These are phyloP conservation scores for Aphanoascus verrucosus DNA, from an alignment of 2,329 filamentous ascomycete species.

Conservation along the genomic window DNA sequence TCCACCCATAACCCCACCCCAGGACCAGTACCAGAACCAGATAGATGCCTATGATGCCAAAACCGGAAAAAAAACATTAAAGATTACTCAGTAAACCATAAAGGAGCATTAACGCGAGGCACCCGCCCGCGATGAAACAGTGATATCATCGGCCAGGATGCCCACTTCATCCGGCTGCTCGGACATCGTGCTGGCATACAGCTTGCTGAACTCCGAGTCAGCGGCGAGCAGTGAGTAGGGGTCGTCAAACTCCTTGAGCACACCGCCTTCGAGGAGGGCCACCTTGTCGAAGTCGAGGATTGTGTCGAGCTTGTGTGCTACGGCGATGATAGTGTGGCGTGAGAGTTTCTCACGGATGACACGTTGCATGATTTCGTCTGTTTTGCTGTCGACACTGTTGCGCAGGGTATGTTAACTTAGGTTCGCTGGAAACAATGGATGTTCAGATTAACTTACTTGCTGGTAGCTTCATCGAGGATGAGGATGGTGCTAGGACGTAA, in stretches of 20 bases:
- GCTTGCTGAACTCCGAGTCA: slow-evolving; percentile 29
- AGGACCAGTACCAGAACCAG: not conserved
- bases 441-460: slow-evolving; percentile 28
- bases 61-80: not conserved
- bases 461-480: slow-evolving; percentile 35
- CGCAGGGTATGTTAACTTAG: not conserved
- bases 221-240: slow-evolving; percentile 25
- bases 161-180: slow-evolving; percentile 14
- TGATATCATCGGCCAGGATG: slow-evolving; percentile 12
- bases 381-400: slow-evolving; percentile 45
- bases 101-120: slow-evolving; percentile 1
- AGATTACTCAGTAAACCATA: not conserved
- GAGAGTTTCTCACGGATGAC: slow-evolving; percentile 46
- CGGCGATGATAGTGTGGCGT: slow-evolving; percentile 48
- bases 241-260: slow-evolving; percentile 28
- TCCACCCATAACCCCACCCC: not conserved
- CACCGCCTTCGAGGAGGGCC: slow-evolving; percentile 29
- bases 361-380: slow-evolving; percentile 48
- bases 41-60: not conserved
- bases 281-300: slow-evolving; percentile 34
- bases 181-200: slow-evolving; percentile 23
- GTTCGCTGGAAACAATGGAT: not conserved
- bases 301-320: slow-evolving; percentile 46
- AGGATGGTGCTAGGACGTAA: slow-evolving; percentile 38
- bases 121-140: slow-evolving; percentile 5